Evolutionary conservation across 129 eudicot genomes (phyloP), one percentile per base, ranked within the genome.

Genomic region (Rutidosis leptorrhynchoides): DNA sequence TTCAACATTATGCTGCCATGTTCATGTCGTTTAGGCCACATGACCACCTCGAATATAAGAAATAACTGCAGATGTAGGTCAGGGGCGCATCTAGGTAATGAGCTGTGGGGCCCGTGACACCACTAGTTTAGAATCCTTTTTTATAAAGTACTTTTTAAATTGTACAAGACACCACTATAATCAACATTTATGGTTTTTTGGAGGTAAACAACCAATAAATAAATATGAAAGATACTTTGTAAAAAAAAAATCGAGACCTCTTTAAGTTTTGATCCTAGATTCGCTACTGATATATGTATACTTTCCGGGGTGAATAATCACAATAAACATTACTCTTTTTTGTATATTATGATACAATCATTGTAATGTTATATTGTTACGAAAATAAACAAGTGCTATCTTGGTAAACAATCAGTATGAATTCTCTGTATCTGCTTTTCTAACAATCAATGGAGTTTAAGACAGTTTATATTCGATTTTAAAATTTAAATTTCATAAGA

Each of bases 21-120:
- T 83, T 87, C 64, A 73, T 82, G 85, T 86, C 86, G 6, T 23
- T 83, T 8, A 83, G 81, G 73, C 90, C 87, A 10, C 90, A 77
- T 33, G 95, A 87, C 67, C 86, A 82, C 65, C 95, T 84, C 6
- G 88, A 84, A 46, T 84, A 69, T 49, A 52, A 55, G 14, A 24
- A 68, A 58, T 42, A 15, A 51, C 16, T 8, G 26, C 37, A 26
- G 26, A n/a, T 27, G 19, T 27, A n/a, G n/a, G n/a, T n/a, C n/a
- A n/a, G n/a, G n/a, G n/a, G n/a, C n/a, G n/a, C n/a, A n/a, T n/a
- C n/a, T n/a, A n/a, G n/a, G n/a, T n/a, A n/a, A n/a, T n/a, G n/a
- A n/a, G n/a, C n/a, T n/a, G n/a, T n/a, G n/a, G n/a, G n/a, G n/a
- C n/a, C n/a, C n/a, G n/a, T n/a, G n/a, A n/a, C n/a, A n/a, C n/a